A percentile compares a stretch with the other conserved stretches of the same genome.
Conservation (phyloP, 202 grass and related monocot genomes). For the Schoenoplectus tabernaemontani region DNA sequence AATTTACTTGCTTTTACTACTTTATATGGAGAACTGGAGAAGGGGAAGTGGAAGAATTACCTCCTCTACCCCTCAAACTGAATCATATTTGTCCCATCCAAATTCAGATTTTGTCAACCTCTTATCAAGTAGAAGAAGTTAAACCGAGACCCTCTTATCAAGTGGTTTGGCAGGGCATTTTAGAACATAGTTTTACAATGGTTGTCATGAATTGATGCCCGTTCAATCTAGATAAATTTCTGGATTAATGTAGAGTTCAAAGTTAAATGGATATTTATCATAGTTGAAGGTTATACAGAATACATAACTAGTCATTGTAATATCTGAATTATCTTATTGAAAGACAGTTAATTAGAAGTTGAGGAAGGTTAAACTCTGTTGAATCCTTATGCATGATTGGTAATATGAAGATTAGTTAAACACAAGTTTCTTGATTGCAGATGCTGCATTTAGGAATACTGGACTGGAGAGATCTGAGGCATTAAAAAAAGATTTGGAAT, state of each 20-base stretch:
- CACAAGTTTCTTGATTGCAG: conserved; percentile 21
- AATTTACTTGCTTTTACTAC: no score
- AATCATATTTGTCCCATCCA: no score
- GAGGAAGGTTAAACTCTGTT: neutral
- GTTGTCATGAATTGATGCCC: neutral
- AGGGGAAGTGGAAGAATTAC: no score
- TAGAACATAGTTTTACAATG: neutral
- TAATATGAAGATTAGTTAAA: neutral
- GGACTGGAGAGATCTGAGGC: conserved; percentile 41
- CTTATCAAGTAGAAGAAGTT: neutral
- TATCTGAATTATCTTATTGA: neutral
- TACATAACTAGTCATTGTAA: neutral
- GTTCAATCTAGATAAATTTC: neutral
- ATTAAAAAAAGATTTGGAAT: conserved; percentile 38
- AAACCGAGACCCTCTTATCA: neutral
- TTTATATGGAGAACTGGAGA: no score
- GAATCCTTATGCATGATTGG: neutral
- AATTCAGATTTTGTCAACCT: no score
- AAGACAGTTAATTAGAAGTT: neutral
- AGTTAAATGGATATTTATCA: neutral
- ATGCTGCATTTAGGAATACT: conserved; percentile 37
- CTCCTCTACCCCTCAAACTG: no score
- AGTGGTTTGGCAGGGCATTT: neutral
- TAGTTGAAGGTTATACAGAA: neutral
- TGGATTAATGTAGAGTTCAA: neutral